phyloP scores from a whole-genome alignment of 257 asterid genomes.

The Fraxinus cuspidata region DNA sequence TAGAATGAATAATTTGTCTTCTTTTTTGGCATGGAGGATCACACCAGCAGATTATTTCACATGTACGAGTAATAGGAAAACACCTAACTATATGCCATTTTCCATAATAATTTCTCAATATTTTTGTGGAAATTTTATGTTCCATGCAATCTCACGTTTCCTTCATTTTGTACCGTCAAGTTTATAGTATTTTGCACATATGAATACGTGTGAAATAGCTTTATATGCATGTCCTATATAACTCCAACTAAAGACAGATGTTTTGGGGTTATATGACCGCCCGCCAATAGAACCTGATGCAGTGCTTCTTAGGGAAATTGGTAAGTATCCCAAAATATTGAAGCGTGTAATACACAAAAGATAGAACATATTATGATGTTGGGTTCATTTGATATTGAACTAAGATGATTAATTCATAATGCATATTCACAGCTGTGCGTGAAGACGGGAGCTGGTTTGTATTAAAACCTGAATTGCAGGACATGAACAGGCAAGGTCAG shows the following conservation, averaged over 20 bases:
- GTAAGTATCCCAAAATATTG: conserved; percentile 39
- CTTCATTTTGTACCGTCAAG: background rate
- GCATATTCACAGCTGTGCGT: conserved; percentile 58
- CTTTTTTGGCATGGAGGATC: background rate
- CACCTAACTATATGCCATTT: background rate
- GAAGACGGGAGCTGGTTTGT: conserved; percentile 97
- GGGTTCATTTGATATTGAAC: conserved; percentile 11
- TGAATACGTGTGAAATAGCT: conserved; percentile 8
- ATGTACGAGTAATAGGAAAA: background rate
- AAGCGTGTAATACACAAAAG: conserved; percentile 6
- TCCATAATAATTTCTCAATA: conserved; percentile 4
- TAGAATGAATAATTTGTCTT: background rate
- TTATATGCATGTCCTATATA: conserved; percentile 41
- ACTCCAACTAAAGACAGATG: conserved; percentile 67
- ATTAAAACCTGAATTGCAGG: conserved; percentile 57
- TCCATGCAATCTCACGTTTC: background rate
- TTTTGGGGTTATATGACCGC: conserved; percentile 81
- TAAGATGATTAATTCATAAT: conserved; percentile 15
- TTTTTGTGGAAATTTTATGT: background rate
- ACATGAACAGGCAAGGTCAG: conserved; percentile 56
- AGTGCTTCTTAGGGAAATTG: conserved; percentile 76
- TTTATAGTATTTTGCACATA: conserved; percentile 6
- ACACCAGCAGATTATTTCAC: background rate
- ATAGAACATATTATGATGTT: conserved; percentile 5
- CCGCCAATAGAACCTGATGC: conserved; percentile 89